Evolutionary conservation across 2,329 filamentous ascomycete species (phyloP), one percentile per base, ranked within the genome.

Genomic region (Alternaria angustiovoidea): DNA sequence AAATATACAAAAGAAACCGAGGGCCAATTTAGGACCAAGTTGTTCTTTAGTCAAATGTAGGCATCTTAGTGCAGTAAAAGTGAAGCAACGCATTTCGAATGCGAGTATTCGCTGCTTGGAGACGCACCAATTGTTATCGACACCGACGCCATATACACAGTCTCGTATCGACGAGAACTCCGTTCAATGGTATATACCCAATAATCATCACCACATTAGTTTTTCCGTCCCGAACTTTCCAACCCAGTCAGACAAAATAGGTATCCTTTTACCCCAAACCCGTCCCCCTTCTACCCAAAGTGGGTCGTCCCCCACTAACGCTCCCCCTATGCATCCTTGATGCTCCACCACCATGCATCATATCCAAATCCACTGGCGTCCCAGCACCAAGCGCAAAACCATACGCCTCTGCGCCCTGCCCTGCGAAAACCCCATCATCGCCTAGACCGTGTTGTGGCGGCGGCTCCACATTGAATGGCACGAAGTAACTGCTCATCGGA

Each of bases 401-500:
- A 44, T 67, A 67, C 0, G 63, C 60, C 38, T 65, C 64, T 0
- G 61, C 61, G 3, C 57, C 61, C 6, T 57, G 63, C 0, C 55
- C 60, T 20, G 66, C 72, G 66, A 69, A 76, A 32, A 56, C 70
- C 28, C 49, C 76, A 44, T 81, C 80, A 6, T 81, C 79, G 2
- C 75, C 79, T 20, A 76, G 54, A n/a, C 18, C 44, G 3, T 59
- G 51, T 20, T 59, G 57, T 8, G 67, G 67, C 0, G 91, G 88
- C 20, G 93, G 91, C 59, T 95, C 91, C 79, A 96, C 88, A 74
- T 96, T 96, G 79, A 97, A 96, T 1, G 94, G 93, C 82, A 96
- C 89, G 77, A 96, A 96, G 92, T 94, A 98, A 5, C 91, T 92
- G 53, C 89, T 90, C 46, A 78, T 80, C 1, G 81, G 79, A 59